A percentile compares a stretch with the other conserved stretches of the same genome.
Evolutionary conservation across 345 rosid genomes (phyloP).

Genomic region (Psidium guajava): DNA sequence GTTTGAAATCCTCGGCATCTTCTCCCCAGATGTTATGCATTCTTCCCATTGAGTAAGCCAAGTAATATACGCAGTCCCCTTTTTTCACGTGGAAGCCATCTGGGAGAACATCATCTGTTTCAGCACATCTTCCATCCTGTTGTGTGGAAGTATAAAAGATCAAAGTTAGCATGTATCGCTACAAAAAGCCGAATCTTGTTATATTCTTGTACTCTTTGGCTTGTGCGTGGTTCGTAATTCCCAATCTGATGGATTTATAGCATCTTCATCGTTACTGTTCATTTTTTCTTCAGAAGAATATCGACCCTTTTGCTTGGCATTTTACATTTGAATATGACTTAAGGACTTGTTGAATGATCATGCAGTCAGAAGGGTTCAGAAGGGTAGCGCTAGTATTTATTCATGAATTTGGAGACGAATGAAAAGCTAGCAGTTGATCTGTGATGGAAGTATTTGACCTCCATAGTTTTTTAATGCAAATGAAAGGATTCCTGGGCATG

Average conservation of each 20-base stretch:
- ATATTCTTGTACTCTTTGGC: neutral
- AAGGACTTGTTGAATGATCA: neutral
- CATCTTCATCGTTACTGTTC: neutral
- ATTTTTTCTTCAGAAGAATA: too few relatives aligned
- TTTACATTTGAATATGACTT: too few relatives aligned
- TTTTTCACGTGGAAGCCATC: constrained; percentile 50
- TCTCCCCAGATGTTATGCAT: constrained; percentile 72
- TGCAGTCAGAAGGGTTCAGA: too few relatives aligned
- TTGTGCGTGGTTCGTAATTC: neutral
- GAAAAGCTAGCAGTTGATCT: neutral
- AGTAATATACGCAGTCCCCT: constrained; percentile 46
- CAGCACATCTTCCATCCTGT: constrained; percentile 55
- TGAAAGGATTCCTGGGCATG: too few relatives aligned
- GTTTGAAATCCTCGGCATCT: constrained; percentile 53
- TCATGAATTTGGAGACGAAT: neutral
- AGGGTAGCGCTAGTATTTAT: neutral
- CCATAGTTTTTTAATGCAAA: neutral
- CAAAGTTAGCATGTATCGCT: neutral
- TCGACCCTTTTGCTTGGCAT: neutral
- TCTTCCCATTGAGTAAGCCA: constrained; percentile 76
- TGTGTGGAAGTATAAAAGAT: neutral
- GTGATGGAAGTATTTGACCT: neutral
- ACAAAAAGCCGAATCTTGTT: neutral
- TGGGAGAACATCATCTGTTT: constrained; percentile 56
- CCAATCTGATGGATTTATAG: neutral